These are phyloP conservation scores for Aphanomyces invadans DNA, from an alignment of 352 stramenopile species.

Conservation along the genomic window DNA sequence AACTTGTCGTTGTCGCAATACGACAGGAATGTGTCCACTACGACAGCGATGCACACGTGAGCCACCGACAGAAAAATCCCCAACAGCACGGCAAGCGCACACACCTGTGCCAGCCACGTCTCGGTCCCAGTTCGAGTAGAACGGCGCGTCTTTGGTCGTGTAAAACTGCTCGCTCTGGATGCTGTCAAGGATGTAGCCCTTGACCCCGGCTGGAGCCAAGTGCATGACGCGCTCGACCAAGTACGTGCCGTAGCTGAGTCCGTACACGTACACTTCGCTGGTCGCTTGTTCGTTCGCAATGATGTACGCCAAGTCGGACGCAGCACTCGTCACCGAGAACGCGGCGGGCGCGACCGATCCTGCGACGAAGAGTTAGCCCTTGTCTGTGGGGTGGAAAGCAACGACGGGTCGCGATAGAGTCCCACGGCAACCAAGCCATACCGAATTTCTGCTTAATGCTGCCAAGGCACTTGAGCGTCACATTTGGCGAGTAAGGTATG, in stretches of 20 bases:
- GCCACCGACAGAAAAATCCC: too few relatives aligned
- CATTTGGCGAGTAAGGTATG: background rate
- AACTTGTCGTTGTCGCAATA: constrained; percentile 9
- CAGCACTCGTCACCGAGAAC: constrained; percentile 30
- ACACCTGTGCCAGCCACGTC: constrained; percentile 37
- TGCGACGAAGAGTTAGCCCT: background rate
- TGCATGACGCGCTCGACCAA: constrained; percentile 49
- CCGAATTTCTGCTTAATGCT: background rate
- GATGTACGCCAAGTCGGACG: constrained; percentile 28
- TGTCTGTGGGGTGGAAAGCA: background rate
- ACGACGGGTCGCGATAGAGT: too few relatives aligned
- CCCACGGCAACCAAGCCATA: too few relatives aligned
- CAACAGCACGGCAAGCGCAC: background rate
- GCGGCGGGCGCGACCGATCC: background rate
- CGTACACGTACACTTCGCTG: constrained; percentile 39
- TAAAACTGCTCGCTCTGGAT: constrained; percentile 24
- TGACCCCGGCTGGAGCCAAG: constrained; percentile 32
- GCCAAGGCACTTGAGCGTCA: background rate
- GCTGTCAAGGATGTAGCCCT: constrained; percentile 47
- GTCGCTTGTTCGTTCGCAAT: constrained; percentile 1
- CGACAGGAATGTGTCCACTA: background rate
- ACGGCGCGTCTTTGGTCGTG: background rate
- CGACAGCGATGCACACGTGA: too few relatives aligned
- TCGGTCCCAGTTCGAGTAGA: constrained; percentile 71
- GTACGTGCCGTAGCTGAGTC: constrained; percentile 49